Percentiles rank a stretch among this genome's conserved stretches.
These are phyloP conservation scores for Beauveria australis DNA, from an alignment of 2,329 filamentous ascomycete genomes.

Conservation along the genomic window DNA sequence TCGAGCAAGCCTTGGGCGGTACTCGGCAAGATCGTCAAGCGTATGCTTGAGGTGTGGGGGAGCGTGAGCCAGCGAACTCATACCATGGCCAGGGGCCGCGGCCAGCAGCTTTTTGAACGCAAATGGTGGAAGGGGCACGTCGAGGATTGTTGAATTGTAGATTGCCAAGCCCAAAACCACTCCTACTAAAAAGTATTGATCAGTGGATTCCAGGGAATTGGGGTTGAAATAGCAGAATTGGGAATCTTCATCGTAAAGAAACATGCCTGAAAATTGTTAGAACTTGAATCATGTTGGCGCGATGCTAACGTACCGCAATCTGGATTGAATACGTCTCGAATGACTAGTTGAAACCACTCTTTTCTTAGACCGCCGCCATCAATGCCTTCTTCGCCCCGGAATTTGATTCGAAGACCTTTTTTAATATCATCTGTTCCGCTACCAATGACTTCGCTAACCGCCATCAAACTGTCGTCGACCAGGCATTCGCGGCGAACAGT, in stretches of 20 bases:
- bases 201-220: conserved; percentile 78
- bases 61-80: conserved; percentile 46
- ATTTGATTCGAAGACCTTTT: conserved; percentile 79
- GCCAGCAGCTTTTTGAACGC: conserved; percentile 81
- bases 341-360: conserved; percentile 87
- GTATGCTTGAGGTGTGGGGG: conserved; percentile 62
- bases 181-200: conserved; percentile 86
- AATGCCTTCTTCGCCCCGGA: conserved; percentile 81
- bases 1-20: conserved; percentile 64
- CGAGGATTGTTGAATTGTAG: conserved; percentile 89
- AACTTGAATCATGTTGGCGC: not conserved
- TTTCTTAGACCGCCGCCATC: conserved; percentile 85
- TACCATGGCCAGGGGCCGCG: conserved; percentile 56
- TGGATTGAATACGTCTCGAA: conserved; percentile 84
- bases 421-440: conserved; percentile 78
- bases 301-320: conserved; percentile 59
- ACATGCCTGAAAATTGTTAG: conserved; percentile 56
- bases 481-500: conserved; percentile 76
- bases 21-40: conserved; percentile 76
- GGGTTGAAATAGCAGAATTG: conserved; percentile 91
- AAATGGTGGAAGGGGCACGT: conserved; percentile 80
- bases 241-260: conserved; percentile 86
- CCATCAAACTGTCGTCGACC: conserved; percentile 77
- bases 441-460: conserved; percentile 78
- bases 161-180: conserved; percentile 84